Evolutionary conservation across 805 yeast species (phyloP), one percentile per base, ranked within the genome.

Genomic region (Candida maltosa): DNA sequence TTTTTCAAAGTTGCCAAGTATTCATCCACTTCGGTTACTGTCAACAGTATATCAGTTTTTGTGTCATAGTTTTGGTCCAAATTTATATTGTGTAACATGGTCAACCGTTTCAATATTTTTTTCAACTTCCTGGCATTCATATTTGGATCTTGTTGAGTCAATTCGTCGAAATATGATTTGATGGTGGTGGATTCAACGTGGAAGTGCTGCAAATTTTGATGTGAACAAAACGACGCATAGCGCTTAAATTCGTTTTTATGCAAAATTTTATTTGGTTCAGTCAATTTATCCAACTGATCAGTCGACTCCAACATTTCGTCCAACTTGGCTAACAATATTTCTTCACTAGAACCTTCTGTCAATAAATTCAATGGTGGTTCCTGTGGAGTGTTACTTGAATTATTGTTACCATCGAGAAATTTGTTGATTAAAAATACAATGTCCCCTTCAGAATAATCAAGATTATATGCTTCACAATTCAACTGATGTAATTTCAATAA

Each of bases 401-500:
- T 16, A 19, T 17, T 23, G 18, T 12, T 16, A 11, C 6, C 7
- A 18, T 26, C 28, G 14, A 26, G 16, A 28, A 37, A 27, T 11
- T 32, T 31, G 20, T 38, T 38, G 11, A 38, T 34, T n/a, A 28
- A 16, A 6, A 34, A 31, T 6, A 31, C 25, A 10, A 38, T 23
- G 11, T 38, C 39, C 8, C 42, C 38, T 29, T 38, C 42, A 12
- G 38, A 34, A 22, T 38, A 35, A 14, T 38, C 36, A 4, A 29
- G 21, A 21, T 31, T 35, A 17, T 38, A 38, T 10, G 34, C 42
- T 15, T 34, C 24, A 16, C 39, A 34, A 15, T 26, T 34, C 24
- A 38, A 32, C 19, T 38, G 42, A 26, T 38, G 42, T 5, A 38
- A 35, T 16, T 38, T 38, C 17, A 38, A 32, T 9, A 38, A 35